These are phyloP conservation scores for Chionographis japonica DNA, from an alignment of 106 monocot genomes.

Conservation along the genomic window DNA sequence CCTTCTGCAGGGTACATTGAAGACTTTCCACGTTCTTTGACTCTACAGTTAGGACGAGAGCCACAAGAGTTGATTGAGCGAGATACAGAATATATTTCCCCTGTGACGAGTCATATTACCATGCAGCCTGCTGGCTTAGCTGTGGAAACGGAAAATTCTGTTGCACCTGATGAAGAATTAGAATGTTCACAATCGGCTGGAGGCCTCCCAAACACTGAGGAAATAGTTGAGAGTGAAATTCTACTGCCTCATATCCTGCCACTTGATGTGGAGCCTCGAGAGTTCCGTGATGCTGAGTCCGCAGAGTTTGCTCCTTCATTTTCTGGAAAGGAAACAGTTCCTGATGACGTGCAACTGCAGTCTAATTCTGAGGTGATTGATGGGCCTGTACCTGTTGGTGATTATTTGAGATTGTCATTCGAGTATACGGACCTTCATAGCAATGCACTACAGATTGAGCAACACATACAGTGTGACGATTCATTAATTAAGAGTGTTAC, in stretches of 20 bases:
- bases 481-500: constrained; percentile 5
- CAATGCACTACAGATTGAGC: not conserved
- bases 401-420: constrained; percentile 5
- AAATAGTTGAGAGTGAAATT: not conserved
- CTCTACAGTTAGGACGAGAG: too few relatives aligned
- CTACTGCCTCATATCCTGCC: not conserved
- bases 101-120: not conserved
- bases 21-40: not conserved
- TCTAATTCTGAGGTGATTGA: not conserved
- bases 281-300: constrained; percentile 3
- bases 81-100: constrained; percentile 8
- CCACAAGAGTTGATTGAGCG: not conserved
- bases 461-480: constrained; percentile 5
- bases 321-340: constrained; percentile 1
- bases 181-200: constrained; percentile 1
- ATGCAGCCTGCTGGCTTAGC: not conserved
- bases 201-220: not conserved
- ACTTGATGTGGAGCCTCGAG: constrained; percentile 10
- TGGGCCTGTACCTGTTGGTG: not conserved
- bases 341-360: constrained; percentile 1
- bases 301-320: not conserved
- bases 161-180: constrained; percentile 15
- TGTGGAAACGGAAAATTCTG: not conserved
- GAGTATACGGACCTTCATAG: constrained; percentile 8
- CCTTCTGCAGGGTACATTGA: constrained; percentile 4